Conservation (phyloP, 306 rosid species). For the Fragaria nilgerrensis region DNA sequence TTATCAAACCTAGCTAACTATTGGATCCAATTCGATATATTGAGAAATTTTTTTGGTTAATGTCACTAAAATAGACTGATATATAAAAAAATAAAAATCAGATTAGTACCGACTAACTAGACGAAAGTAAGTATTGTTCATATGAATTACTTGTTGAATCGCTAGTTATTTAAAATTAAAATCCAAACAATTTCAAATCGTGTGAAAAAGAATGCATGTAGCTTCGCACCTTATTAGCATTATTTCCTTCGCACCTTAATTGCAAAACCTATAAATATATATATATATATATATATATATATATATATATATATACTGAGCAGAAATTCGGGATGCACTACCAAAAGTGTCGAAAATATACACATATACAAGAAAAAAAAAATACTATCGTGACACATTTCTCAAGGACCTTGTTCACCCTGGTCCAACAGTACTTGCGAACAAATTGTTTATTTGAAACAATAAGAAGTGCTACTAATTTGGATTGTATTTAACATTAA, state of each 20-base stretch:
- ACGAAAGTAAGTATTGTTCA: too few species aligned
- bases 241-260: not conserved
- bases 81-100: not conserved
- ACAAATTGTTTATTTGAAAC: not conserved
- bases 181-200: not conserved
- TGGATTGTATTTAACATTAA: too few species aligned
- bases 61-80: not conserved
- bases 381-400: constrained; percentile 14
- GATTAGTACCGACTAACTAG: not conserved
- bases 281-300: too few species aligned
- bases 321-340: not conserved
- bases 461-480: not conserved
- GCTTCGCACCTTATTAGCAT: too few species aligned
- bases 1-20: too few species aligned
- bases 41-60: too few species aligned
- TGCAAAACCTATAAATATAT: not conserved
- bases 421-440: constrained; percentile 2
- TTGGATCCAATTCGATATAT: too few species aligned
- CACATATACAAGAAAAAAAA: constrained; percentile 25
- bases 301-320: not conserved
- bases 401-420: constrained; percentile 28
- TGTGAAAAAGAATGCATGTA: not conserved
- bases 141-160: too few species aligned
- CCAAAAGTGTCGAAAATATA: not conserved
- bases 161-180: too few species aligned